These are phyloP conservation scores for Fusarium nelsonii DNA, from an alignment of 2,329 filamentous ascomycete genomes.

Conservation along the genomic window DNA sequence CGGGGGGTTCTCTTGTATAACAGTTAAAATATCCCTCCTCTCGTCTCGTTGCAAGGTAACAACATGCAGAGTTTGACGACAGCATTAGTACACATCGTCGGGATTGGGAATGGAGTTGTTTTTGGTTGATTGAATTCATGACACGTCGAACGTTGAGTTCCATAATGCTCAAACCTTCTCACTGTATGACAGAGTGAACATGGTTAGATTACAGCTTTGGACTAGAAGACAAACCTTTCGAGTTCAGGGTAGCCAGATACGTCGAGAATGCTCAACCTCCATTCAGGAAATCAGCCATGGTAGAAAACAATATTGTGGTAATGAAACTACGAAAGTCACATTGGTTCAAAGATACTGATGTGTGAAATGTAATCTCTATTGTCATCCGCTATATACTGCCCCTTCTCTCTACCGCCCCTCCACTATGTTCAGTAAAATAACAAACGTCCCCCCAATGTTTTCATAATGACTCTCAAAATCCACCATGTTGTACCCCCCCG, in stretches of 20 bases:
- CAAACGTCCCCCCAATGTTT: not conserved
- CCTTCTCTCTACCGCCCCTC: not conserved
- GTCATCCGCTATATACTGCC: constrained; percentile 18
- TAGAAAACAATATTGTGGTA: not conserved
- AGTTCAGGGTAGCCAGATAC: not conserved
- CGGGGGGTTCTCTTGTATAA: constrained; percentile 29
- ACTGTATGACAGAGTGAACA: no score
- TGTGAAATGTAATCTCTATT: constrained; percentile 7
- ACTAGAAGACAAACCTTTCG: not conserved
- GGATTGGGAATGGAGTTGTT: constrained; percentile 34
- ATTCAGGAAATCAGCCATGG: no score
- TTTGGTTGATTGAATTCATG: constrained; percentile 20
- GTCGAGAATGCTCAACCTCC: no score
- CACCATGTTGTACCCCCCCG: constrained; percentile 23
- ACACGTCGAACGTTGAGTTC: constrained; percentile 3
- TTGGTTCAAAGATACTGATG: not conserved
- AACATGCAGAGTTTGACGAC: constrained; percentile 15
- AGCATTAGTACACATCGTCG: constrained; percentile 28
- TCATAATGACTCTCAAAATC: constrained; percentile 10
- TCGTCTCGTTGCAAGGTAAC: not conserved
- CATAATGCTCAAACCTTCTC: no score
- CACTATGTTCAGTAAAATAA: not conserved
- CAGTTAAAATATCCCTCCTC: constrained; percentile 29
- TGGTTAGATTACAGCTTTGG: not conserved
- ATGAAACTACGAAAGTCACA: not conserved